Base-by-base conservation (phyloP, 495 filamentous ascomycete species). In the Aspergillus steynii region DNA sequence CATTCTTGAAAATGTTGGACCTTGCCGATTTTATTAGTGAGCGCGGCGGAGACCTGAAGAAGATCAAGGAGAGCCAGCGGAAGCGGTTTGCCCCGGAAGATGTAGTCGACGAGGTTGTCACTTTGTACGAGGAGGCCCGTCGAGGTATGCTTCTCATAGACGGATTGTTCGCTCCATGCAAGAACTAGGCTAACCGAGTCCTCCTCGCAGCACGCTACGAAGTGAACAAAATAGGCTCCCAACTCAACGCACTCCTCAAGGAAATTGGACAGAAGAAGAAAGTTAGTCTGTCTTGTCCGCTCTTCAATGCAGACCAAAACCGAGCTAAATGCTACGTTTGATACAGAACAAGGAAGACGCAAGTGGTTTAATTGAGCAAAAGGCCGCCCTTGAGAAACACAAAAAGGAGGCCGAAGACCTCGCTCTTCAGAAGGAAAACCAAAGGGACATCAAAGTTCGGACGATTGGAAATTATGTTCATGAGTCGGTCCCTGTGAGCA, bases 391-490 rank as follows among this genome's bases (percentile, higher is more conserved):
- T 28, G 88, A 93, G 71, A 87, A 89, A 68, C 80, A 88, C 69
- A 96, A 95, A 76, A 91, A 91, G 76, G 82, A 82, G 8, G 81
- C 93, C 27, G 86, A 94, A 66, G 85, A 90, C 50, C 74, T 80
- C 46, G 93, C 91, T 2, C 74, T 79, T 12, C 84, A 88, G 70
- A 96, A 96, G 73, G 89, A 95, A 60, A 69, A 75, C 26, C 77
- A 85, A 55, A 78, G 97, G 55, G 85, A 88, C 65, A 81, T 76
- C 64, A 96, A 94, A 79, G 83, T 94, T 65, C 90, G 88, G 70
- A 87, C 85, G 0, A 89, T 99, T 66, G 95, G 95, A 50, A 99
- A 99, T 71, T 86, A 95, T 71, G 94, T 99, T 28, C 93, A 98
- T 76, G 88, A 92, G 27, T 89, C 88, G 2, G 95, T 98, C 12